These are phyloP conservation scores for Orychophragmus violaceus DNA, from an alignment of 345 rosid species.

Conservation along the genomic window DNA sequence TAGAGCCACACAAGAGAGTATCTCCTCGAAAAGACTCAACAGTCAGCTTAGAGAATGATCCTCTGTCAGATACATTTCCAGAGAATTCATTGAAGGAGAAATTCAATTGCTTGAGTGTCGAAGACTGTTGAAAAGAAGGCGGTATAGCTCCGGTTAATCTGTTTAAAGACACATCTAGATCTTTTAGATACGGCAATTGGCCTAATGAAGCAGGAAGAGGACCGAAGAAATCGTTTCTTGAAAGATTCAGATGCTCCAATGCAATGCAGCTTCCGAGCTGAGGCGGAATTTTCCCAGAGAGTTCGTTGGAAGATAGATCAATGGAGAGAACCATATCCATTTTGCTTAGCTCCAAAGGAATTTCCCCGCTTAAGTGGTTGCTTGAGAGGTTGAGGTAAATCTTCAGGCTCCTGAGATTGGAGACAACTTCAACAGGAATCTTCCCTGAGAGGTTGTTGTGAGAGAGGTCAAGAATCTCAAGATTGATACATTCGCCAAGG, in stretches of 20 bases:
- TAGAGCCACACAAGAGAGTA: constrained; percentile 57
- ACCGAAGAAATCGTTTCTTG: constrained; percentile 54
- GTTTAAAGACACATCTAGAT: constrained; percentile 65
- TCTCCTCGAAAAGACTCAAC: constrained; percentile 69
- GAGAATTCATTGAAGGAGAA: constrained; percentile 69
- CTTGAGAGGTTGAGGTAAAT: constrained; percentile 80
- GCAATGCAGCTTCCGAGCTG: constrained; percentile 91
- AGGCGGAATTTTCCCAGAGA: constrained; percentile 59
- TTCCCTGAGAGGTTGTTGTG: constrained; percentile 56
- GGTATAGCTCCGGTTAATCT: constrained; percentile 59
- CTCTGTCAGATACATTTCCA: constrained; percentile 59
- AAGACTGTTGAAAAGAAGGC: constrained; percentile 46
- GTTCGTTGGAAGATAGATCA: constrained; percentile 73
- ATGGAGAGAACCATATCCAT: constrained; percentile 95
- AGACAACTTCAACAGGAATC: constrained; percentile 64
- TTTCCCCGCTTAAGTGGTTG: constrained; percentile 54
- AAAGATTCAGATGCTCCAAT: constrained; percentile 71
- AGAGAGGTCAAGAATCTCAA: constrained; percentile 87
- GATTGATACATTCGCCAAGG: constrained; percentile 60
- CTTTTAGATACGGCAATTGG: constrained; percentile 60
- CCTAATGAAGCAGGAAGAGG: constrained; percentile 62
- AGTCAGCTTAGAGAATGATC: constrained; percentile 52
- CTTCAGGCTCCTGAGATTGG: constrained; percentile 60
- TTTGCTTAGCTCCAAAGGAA: constrained; percentile 79
- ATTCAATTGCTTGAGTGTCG: constrained; percentile 57